These are phyloP conservation scores for Tolypocladium cylindrosporum DNA, from an alignment of 2,329 filamentous ascomycete species.

Conservation along the genomic window DNA sequence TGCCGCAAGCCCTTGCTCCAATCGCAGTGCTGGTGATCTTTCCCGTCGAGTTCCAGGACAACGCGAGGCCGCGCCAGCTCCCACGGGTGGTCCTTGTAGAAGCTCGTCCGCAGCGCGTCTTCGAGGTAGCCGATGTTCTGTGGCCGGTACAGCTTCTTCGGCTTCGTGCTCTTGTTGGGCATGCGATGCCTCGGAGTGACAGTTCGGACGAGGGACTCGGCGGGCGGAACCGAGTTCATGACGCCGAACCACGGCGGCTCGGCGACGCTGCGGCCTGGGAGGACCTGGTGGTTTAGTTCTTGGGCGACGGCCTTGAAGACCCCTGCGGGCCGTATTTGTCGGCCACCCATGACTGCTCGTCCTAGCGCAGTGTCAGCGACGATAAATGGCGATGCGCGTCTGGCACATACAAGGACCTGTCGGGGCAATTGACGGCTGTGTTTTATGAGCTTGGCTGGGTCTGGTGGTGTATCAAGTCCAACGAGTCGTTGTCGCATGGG, in stretches of 20 bases:
- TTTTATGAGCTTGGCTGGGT: neutral
- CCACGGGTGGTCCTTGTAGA: constrained; percentile 95
- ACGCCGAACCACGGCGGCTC: constrained; percentile 40
- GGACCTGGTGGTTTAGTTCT: constrained; percentile 31
- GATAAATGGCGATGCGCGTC: neutral
- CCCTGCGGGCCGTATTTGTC: constrained; percentile 35
- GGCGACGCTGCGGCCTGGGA: constrained; percentile 21
- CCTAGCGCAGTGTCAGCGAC: neutral
- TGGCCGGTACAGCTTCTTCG: constrained; percentile 72
- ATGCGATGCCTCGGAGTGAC: constrained; percentile 36
- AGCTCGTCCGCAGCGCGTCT: constrained; percentile 68
- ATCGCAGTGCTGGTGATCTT: constrained; percentile 64
- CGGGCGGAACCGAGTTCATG: constrained; percentile 43
- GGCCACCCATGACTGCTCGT: constrained; percentile 25
- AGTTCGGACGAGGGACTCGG: constrained; percentile 46
- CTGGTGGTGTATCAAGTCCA: neutral
- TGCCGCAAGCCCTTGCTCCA: constrained; percentile 72
- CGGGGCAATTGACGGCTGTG: constrained; percentile 1
- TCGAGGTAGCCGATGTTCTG: constrained; percentile 71
- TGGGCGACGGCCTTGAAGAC: constrained; percentile 35
- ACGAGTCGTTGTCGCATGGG: neutral
- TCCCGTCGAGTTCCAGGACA: constrained; percentile 76
- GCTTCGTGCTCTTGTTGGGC: constrained; percentile 35
- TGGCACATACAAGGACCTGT: neutral
- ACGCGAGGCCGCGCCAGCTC: constrained; percentile 83